These are phyloP conservation scores for Termitomyces eurrhizus DNA, from an alignment of 768 basidiomycete species.

Conservation along the genomic window DNA sequence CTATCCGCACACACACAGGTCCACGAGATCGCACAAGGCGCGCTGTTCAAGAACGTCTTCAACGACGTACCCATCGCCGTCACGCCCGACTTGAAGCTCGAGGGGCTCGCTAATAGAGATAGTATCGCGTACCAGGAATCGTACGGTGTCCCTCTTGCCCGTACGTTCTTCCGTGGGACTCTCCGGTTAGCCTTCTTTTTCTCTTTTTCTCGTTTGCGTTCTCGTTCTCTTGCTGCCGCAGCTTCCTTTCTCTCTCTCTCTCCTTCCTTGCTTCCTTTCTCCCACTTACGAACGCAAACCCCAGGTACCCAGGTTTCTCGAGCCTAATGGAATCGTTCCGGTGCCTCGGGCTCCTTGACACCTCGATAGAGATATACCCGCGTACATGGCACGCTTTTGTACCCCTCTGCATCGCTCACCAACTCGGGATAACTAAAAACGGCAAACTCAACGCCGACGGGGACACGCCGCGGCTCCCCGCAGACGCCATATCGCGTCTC, in stretches of 20 bases:
- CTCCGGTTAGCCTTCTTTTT: constrained; percentile 47
- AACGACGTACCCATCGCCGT: constrained; percentile 67
- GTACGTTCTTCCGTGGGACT: constrained; percentile 81
- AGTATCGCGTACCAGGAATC: constrained; percentile 65
- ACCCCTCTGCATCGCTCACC: constrained; percentile 20
- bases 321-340: constrained; percentile 71
- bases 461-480: background rate
- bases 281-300: too few relatives aligned
- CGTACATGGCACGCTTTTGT: constrained; percentile 37
- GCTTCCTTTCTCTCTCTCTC: too few relatives aligned
- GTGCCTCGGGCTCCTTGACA: constrained; percentile 62
- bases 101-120: constrained; percentile 86
- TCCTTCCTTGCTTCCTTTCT: too few relatives aligned
- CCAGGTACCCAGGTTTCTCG: constrained; percentile 82
- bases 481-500: constrained; percentile 18
- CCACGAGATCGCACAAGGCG: constrained; percentile 43
- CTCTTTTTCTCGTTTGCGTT: background rate
- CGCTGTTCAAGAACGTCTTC: constrained; percentile 58
- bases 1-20: constrained; percentile 26
- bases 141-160: constrained; percentile 49
- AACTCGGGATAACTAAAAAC: constrained; percentile 16
- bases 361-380: constrained; percentile 29
- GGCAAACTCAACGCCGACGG: background rate
- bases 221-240: too few relatives aligned
- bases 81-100: constrained; percentile 57